phyloP scores from a whole-genome alignment of 2,329 filamentous ascomycete species.

The Emydomyces testavorans region DNA sequence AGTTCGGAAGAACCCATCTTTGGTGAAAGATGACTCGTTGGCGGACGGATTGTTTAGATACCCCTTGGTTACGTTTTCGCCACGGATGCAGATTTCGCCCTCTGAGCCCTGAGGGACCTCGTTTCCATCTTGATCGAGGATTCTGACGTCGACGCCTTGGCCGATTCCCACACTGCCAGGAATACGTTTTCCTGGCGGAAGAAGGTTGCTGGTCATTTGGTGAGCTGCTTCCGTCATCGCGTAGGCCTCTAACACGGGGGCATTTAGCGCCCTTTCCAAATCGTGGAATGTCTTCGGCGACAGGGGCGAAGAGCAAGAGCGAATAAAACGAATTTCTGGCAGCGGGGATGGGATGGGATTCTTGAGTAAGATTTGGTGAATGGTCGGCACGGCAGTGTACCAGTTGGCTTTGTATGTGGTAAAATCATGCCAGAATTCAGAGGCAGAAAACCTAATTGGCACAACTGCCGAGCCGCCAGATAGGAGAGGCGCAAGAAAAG shows the following conservation, averaged over 20 bases:
- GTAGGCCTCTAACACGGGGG: conserved; percentile 78
- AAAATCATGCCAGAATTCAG: conserved; percentile 74
- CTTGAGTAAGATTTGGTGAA: conserved; percentile 78
- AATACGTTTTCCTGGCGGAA: conserved; percentile 60
- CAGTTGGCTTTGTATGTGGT: conserved; percentile 64
- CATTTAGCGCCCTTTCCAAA: conserved; percentile 61
- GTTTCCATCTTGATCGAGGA: conserved; percentile 58
- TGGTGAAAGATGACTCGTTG: conserved; percentile 62
- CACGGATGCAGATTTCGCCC: conserved; percentile 71
- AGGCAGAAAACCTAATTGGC: conserved; percentile 66
- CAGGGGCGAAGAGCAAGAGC: conserved; percentile 74
- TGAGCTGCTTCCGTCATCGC: conserved; percentile 80
- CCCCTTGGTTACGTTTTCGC: conserved; percentile 72
- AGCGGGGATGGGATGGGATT: conserved; percentile 55
- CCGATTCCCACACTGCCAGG: conserved; percentile 73
- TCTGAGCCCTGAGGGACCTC: conserved; percentile 58
- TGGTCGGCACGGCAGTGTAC: conserved; percentile 89
- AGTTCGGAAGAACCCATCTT: conserved; percentile 72
- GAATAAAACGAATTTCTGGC: conserved; percentile 70
- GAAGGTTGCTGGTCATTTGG: conserved; percentile 45
- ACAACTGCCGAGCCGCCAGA: conserved; percentile 71
- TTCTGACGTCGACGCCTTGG: conserved; percentile 70
- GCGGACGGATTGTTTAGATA: conserved; percentile 74
- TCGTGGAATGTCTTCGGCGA: conserved; percentile 72
- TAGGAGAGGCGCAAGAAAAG: conserved; percentile 63